phyloP scores from a whole-genome alignment of 2,329 filamentous ascomycete genomes.

The Calonectria pseudoturangicola region DNA sequence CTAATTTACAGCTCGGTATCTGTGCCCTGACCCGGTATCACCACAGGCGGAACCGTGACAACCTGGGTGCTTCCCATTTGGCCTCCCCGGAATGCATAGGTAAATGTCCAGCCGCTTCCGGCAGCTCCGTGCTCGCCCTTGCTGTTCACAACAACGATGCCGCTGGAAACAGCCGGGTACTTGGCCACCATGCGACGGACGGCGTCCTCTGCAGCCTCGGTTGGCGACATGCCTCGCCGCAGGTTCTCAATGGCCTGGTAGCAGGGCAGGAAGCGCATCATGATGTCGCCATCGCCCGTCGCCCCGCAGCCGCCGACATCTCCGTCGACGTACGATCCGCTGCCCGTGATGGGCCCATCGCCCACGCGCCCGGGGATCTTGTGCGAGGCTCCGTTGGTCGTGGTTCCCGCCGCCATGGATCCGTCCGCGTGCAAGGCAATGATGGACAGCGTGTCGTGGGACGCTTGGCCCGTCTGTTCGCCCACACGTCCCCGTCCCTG shows the following conservation, averaged over 20 bases:
- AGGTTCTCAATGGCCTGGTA: constrained; percentile 75
- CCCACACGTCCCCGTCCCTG: neutral
- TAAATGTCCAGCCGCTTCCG: constrained; percentile 73
- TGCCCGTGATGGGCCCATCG: constrained; percentile 73
- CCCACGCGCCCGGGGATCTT: constrained; percentile 74
- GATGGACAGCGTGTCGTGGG: constrained; percentile 74
- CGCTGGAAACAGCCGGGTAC: constrained; percentile 67
- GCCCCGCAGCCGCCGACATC: constrained; percentile 74
- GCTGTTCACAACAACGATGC: constrained; percentile 70
- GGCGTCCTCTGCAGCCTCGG: constrained; percentile 69
- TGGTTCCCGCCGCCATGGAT: constrained; percentile 72
- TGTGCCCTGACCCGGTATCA: too few relatives aligned
- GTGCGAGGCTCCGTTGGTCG: constrained; percentile 72
- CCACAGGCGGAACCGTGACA: constrained; percentile 61
- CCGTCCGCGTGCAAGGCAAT: constrained; percentile 66
- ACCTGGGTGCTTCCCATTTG: constrained; percentile 67
- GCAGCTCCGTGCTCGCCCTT: constrained; percentile 70
- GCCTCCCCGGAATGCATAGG: constrained; percentile 70
- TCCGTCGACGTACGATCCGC: constrained; percentile 72
- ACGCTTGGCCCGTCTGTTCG: constrained; percentile 48
- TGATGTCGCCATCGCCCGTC: constrained; percentile 74
- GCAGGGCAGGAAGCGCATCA: constrained; percentile 75
- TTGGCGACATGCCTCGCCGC: constrained; percentile 68
- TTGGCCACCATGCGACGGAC: constrained; percentile 69
- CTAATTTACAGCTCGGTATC: neutral